These are phyloP conservation scores for Silybum marianum DNA, from an alignment of 129 eudicot species.

Conservation along the genomic window DNA sequence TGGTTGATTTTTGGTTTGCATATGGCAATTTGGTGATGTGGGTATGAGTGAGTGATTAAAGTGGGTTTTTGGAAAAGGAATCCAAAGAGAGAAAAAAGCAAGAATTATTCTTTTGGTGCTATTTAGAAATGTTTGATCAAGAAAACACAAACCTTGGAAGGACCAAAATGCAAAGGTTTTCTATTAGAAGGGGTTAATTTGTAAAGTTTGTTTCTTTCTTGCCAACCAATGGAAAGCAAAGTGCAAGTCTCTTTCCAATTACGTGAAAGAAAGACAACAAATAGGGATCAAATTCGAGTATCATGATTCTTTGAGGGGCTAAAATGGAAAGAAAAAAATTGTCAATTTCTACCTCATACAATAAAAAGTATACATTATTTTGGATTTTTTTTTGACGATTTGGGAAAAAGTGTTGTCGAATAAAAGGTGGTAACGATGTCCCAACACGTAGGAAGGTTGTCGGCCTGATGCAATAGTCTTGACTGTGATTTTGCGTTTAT, in stretches of 20 bases:
- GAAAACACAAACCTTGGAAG: conserved; percentile 28
- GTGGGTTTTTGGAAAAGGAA: conserved; percentile 21
- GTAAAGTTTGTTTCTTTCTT: conserved; percentile 21
- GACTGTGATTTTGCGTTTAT: conserved; percentile 45
- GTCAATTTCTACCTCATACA: conserved; percentile 13
- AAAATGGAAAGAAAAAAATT: conserved; percentile 19
- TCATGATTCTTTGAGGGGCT: conserved; percentile 19
- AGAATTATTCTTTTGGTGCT: conserved; percentile 27
- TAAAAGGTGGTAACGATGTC: conserved; percentile 39
- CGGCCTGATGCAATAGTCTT: conserved; percentile 33
- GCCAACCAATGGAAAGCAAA: conserved; percentile 35
- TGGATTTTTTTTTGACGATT: not conserved
- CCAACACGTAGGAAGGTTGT: conserved; percentile 38
- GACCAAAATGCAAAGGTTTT: conserved; percentile 21
- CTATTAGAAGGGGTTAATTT: not conserved
- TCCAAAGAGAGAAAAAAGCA: conserved; percentile 27
- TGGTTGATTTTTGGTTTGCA: conserved; percentile 23
- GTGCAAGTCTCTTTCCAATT: conserved; percentile 28
- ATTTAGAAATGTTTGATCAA: conserved; percentile 29
- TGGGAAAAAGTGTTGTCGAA: conserved; percentile 2
- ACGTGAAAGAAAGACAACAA: not conserved
- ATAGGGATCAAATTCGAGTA: conserved; percentile 14
- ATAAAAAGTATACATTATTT: not conserved
- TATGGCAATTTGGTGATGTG: conserved; percentile 19
- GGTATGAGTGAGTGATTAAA: conserved; percentile 22